A percentile compares a stretch with the other conserved stretches of the same genome.
These are phyloP conservation scores for Elaphomyces granulatus DNA, from an alignment of 495 filamentous ascomycete species.

Conservation along the genomic window DNA sequence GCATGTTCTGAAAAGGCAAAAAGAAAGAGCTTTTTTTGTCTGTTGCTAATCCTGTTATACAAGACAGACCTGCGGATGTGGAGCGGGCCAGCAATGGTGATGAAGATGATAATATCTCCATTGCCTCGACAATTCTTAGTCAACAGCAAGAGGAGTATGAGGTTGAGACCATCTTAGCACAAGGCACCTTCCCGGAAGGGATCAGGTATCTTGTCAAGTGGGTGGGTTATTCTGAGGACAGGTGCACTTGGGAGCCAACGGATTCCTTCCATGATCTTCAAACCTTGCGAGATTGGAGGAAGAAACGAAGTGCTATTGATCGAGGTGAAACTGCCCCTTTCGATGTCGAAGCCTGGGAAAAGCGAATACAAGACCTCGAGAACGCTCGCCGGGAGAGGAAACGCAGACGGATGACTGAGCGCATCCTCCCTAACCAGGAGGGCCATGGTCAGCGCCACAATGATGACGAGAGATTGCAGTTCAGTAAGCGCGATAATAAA, in stretches of 20 bases:
- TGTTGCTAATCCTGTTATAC: too few species aligned
- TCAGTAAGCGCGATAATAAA: too few species aligned
- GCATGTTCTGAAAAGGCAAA: too few species aligned
- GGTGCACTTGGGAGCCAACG: constrained; percentile 52
- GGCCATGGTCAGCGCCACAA: too few species aligned
- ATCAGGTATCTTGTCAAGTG: constrained; percentile 42
- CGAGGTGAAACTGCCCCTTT: constrained; percentile 29
- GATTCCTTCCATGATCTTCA: constrained; percentile 33
- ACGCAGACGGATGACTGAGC: constrained; percentile 33
- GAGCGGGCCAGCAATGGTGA: too few species aligned
- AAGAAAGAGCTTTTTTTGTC: too few species aligned
- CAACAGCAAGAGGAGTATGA: constrained; percentile 24
- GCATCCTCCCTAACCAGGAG: too few species aligned
- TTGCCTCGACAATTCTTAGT: constrained; percentile 42
- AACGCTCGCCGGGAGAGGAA: constrained; percentile 28
- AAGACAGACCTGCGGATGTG: too few species aligned
- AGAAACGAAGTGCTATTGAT: constrained; percentile 29
- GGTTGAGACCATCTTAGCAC: constrained; percentile 34
- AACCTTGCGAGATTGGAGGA: constrained; percentile 39
- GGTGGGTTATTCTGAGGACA: constrained; percentile 41
- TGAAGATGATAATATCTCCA: constrained; percentile 46
- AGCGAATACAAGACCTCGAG: constrained; percentile 10
- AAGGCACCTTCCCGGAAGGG: too few species aligned
- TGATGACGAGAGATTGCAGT: too few species aligned
- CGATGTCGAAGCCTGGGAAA: constrained; percentile 33